These are phyloP conservation scores for Nakazawaea sp. DNA, from an alignment of 805 yeast genomes.

Conservation along the genomic window DNA sequence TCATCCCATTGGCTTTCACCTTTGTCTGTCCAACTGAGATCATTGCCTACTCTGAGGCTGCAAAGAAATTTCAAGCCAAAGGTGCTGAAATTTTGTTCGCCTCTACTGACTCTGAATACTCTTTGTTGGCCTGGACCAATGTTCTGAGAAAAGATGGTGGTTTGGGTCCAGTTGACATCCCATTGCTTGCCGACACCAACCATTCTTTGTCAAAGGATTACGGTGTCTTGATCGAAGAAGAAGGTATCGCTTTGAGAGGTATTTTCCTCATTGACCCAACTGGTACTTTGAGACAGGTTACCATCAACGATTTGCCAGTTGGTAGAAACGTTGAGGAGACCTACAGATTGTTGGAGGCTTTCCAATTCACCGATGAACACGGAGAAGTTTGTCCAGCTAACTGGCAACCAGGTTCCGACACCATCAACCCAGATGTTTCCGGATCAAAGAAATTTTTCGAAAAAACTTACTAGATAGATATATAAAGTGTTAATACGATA, in stretches of 20 bases:
- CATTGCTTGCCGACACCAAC: conserved; percentile 95
- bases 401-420: conserved; percentile 95
- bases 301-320: conserved; percentile 98
- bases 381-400: conserved; percentile 99
- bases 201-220: conserved; percentile 91
- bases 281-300: conserved; percentile 91
- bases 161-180: conserved; percentile 90
- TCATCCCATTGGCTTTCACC: conserved; percentile 98
- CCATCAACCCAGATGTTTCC: conserved; percentile 78
- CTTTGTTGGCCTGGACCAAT: conserved; percentile 97
- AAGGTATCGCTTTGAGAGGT: conserved; percentile 96
- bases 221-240: conserved; percentile 96
- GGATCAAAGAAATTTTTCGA: conserved; percentile 77
- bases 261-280: conserved; percentile 96
- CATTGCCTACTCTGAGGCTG: conserved; percentile 96
- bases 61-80: conserved; percentile 78
- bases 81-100: conserved; percentile 90
- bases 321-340: conserved; percentile 99
- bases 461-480: conserved; percentile 48
- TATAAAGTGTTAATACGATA: too few species aligned
- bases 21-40: conserved; percentile 99
- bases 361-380: conserved; percentile 98
- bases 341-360: conserved; percentile 94
- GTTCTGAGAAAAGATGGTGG: conserved; percentile 97
- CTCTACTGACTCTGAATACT: conserved; percentile 97